Percentiles rank a stretch among this genome's conserved stretches.
Conservation (phyloP, 2,329 filamentous ascomycete genomes). For the Phialophora chinensis region DNA sequence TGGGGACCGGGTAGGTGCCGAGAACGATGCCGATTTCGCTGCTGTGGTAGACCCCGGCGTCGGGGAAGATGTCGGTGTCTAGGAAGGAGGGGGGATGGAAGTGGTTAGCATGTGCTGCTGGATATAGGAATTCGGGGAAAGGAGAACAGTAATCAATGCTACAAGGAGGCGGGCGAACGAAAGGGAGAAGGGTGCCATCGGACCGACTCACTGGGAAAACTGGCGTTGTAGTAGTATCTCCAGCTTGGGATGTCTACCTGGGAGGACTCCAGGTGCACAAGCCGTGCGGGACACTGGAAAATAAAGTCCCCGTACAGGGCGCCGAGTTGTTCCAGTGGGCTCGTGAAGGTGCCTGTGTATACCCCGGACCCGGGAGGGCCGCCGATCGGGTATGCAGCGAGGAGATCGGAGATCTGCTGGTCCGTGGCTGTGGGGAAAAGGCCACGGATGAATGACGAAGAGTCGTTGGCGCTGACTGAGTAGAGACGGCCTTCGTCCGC, state of each 20-base stretch:
- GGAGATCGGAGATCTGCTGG: conserved; percentile 18
- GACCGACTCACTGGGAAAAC: conserved; percentile 39
- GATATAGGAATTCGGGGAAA: too few species aligned
- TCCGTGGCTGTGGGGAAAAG: conserved; percentile 24
- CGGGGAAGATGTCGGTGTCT: conserved; percentile 30
- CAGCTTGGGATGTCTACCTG: conserved; percentile 38
- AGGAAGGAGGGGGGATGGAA: background rate
- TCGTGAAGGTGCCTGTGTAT: conserved; percentile 9
- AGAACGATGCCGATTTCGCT: conserved; percentile 45
- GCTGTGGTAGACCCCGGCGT: conserved; percentile 44
- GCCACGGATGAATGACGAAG: conserved; percentile 10
- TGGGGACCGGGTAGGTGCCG: conserved; percentile 40
- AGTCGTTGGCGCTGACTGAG: conserved; percentile 18
- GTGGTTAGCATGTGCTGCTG: background rate
- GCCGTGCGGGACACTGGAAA: conserved; percentile 27
- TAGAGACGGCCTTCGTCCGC: conserved; percentile 49
- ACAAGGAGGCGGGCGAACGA: background rate
- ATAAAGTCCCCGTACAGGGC: conserved; percentile 21
- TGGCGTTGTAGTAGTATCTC: conserved; percentile 44
- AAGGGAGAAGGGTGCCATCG: background rate
- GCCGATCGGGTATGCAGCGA: conserved; percentile 24
- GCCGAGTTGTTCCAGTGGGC: conserved; percentile 12
- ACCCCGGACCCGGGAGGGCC: conserved; percentile 2
- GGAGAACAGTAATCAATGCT: background rate
- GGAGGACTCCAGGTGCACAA: conserved; percentile 33